Base-by-base conservation (phyloP, 2,329 filamentous ascomycete genomes). In the Colletotrichum lini region DNA sequence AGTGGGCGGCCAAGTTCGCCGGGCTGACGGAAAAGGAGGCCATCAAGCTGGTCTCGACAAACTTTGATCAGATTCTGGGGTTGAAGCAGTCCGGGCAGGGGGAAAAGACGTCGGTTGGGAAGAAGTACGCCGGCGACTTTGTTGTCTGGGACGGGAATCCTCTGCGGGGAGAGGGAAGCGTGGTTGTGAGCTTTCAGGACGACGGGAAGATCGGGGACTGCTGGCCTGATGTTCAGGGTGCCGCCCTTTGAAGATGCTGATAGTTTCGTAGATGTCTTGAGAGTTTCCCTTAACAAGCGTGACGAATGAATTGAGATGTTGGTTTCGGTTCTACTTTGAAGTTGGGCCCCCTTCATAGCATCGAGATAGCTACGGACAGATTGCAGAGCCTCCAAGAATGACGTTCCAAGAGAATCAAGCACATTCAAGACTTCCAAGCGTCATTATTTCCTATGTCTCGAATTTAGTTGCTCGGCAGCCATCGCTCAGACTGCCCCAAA, bases 121-220 rank as follows among this genome's bases (percentile, higher is more conserved):
- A 74, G 35, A 74, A 72, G 13, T 59, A 15, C 23, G 3, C 7
- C 0, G 60, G 45, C 7, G 83, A 85, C 64, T 75, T 84, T 58
- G 83, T 85, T 15, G 69, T 85, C 8, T 85, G 79, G 75, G 82
- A 85, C 67, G 82, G 82, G 2, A 78, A 80, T 73, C 83, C 83
- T 26, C 72, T 85, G 45, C 76, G 80, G 56, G 81, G 78, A 56
- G 80, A 81, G 2, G 82, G 79, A 1, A 82, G 79, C 47, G 81
- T 82, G 26, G 80, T 81, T 4, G n/a, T 69, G 7, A 65, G 44
- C 56, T 53, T 69, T 1, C 66, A 69, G 45, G 61, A 65, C 53
- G 53, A 69, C n/a, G 60, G 60, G 1, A 65, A 65, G 45, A 59
- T 69, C 18, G 66, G 60, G 15, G 60, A 65, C 30, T 69, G 66